Percentiles rank a stretch among this genome's conserved stretches.
phyloP scores from a whole-genome alignment of 352 stramenopile species.

The Phytophthora colocasiae region DNA sequence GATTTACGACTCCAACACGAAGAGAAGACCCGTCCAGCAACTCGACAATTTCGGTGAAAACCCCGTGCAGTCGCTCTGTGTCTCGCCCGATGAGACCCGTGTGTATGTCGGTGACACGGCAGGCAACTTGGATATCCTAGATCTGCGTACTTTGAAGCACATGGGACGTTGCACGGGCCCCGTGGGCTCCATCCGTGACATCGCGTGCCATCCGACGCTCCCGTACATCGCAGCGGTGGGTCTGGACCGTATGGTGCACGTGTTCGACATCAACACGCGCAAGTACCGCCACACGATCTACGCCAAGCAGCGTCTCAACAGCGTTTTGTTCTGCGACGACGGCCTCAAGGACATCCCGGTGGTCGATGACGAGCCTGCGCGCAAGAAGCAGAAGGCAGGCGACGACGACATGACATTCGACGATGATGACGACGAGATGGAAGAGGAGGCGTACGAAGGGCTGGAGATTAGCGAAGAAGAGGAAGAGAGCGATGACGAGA shows the following conservation, averaged over 20 bases:
- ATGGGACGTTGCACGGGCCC: conserved; percentile 90
- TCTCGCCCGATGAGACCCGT: conserved; percentile 75
- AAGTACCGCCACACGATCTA: conserved; percentile 81
- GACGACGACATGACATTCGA: conserved; percentile 51
- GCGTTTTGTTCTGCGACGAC: conserved; percentile 90
- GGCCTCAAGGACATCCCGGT: conserved; percentile 66
- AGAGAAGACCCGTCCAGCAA: conserved; percentile 78
- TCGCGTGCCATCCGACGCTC: conserved; percentile 90
- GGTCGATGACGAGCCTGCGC: conserved; percentile 35
- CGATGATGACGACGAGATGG: conserved; percentile 67
- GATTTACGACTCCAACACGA: conserved; percentile 91
- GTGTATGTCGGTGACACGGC: conserved; percentile 91
- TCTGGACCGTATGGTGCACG: conserved; percentile 94
- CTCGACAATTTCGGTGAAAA: conserved; percentile 75
- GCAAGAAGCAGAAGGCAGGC: conserved; percentile 59
- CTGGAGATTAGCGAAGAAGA: conserved; percentile 79
- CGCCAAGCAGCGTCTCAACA: conserved; percentile 91
- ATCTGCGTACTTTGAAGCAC: conserved; percentile 89
- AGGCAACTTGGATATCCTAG: conserved; percentile 89
- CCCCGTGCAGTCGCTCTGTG: conserved; percentile 74
- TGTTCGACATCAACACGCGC: conserved; percentile 90
- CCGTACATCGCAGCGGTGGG: conserved; percentile 92
- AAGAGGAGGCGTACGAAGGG: conserved; percentile 87
- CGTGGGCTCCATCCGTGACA: conserved; percentile 90
- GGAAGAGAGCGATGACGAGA: conserved; percentile 30